Base-by-base conservation (phyloP, 2,329 filamentous ascomycete species). In the Fusarium sp. region DNA sequence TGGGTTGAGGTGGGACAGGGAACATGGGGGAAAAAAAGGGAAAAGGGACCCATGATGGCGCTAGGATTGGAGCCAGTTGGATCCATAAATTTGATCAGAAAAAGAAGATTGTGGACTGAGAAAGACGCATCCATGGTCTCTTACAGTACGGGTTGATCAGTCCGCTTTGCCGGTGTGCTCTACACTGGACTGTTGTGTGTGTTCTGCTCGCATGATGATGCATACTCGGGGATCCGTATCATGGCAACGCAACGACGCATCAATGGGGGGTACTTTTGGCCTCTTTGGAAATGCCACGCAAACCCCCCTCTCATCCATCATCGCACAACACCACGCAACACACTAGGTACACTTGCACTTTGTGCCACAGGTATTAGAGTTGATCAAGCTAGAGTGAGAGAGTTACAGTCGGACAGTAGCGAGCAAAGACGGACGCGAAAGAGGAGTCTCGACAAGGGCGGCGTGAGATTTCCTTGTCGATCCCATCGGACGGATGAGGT, bases 121-220 rank as follows among this genome's bases (percentile, higher is more conserved):
- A 31, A 36, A 69, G 12, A 38, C 47, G 31, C 47, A 23, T 23
- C 23, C 23, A 28, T 50, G 33, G 34, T 34, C 30, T 41, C 45
- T 52, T 56, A 46, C 54, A 64, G 69, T 56, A 46, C 54, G 67
- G 69, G 61, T 52, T 71, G 61, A 62, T 67, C 51, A 64, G 57
- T 45, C 65, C 61, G 61, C 37, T 56, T 51, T 59, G 45, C 58
- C 64, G 28, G 38, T 38, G 23, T 31, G 26, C 34, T 28, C 47
- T 45, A 28, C 12, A 49, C 26, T 47, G 33, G 37, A 50, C 33
- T 42, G 42, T 44, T 23, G 23, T 23, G 23, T 34, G 37, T 33
- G 34, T 46, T 31, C 36, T 47, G 45, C 20, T 51, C 23, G 63
- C 65, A 68, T 69, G 57, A 68, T 69, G 57, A 66, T 72, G 53